phyloP scores from a whole-genome alignment of 108 stramenopile species.

The Cylindrotheca fusiformis region DNA sequence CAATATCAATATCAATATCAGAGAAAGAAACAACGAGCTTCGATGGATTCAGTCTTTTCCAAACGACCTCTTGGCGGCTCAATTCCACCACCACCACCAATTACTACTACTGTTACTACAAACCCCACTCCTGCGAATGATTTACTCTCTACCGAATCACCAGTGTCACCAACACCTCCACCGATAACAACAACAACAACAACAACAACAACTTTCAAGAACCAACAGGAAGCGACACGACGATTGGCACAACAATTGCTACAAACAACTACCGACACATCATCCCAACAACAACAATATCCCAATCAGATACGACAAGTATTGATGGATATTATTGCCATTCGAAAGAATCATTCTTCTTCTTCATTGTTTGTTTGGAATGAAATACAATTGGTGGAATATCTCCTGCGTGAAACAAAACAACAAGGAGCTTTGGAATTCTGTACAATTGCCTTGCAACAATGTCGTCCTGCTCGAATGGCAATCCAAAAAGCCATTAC shows the following conservation, averaged over 20 bases:
- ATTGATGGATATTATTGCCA: not conserved
- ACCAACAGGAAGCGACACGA: not conserved
- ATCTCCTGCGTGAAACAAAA: too few relatives aligned
- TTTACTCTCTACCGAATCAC: not conserved
- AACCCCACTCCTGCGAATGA: not conserved
- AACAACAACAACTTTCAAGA: not conserved
- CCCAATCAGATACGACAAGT: not conserved
- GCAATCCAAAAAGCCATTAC: not conserved
- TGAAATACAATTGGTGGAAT: not conserved
- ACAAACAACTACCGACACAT: not conserved
- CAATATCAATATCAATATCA: conserved; percentile 1
- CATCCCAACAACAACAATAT: not conserved
- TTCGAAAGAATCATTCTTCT: too few relatives aligned
- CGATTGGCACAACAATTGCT: not conserved
- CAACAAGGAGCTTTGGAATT: not conserved
- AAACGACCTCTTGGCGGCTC: not conserved
- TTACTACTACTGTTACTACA: not conserved
- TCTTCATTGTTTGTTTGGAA: too few relatives aligned
- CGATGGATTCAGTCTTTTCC: not conserved
- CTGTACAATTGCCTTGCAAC: not conserved
- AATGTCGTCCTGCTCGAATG: not conserved
- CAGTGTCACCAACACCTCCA: not conserved
- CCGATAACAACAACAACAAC: too few relatives aligned
- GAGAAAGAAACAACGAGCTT: not conserved
- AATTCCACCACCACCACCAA: not conserved